Conservation (phyloP, 2,329 filamentous ascomycete genomes). For the Allantophomopsis cytisporea region DNA sequence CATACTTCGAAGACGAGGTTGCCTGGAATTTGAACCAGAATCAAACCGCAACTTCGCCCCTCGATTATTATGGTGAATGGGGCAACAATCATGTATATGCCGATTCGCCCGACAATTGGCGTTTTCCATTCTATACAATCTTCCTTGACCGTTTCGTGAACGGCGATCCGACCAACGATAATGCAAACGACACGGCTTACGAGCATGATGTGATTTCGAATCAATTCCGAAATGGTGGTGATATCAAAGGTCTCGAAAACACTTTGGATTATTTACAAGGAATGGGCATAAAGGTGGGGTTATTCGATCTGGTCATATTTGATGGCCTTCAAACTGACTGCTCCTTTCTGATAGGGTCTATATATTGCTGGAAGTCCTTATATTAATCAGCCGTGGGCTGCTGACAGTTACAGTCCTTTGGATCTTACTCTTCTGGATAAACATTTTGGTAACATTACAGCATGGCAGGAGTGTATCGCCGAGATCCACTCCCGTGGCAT, state of each 20-base stretch:
- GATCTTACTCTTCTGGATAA: constrained; percentile 50
- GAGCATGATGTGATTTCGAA: constrained; percentile 47
- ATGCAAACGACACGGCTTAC: constrained; percentile 44
- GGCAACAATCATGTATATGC: constrained; percentile 30
- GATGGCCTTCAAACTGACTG: too few species aligned
- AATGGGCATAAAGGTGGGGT: constrained; percentile 43
- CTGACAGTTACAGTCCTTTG: constrained; percentile 44
- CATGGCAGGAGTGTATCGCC: constrained; percentile 41
- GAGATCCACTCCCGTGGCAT: constrained; percentile 49
- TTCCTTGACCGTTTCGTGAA: constrained; percentile 52
- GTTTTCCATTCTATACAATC: constrained; percentile 51
- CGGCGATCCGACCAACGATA: constrained; percentile 49
- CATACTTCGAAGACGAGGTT: constrained; percentile 32
- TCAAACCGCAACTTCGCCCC: constrained; percentile 34
- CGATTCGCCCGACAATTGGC: constrained; percentile 46
- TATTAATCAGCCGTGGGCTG: constrained; percentile 50
- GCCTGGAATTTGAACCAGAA: constrained; percentile 50
- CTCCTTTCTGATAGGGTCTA: constrained; percentile 26
- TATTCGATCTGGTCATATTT: background rate
- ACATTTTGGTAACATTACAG: constrained; percentile 44
- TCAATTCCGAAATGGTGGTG: constrained; percentile 50
- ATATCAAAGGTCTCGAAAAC: constrained; percentile 41
- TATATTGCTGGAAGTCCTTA: constrained; percentile 51
- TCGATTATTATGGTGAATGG: constrained; percentile 45
- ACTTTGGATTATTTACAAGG: constrained; percentile 51